Conservation (phyloP, 345 rosid species). For the Gossypium longicalyx region DNA sequence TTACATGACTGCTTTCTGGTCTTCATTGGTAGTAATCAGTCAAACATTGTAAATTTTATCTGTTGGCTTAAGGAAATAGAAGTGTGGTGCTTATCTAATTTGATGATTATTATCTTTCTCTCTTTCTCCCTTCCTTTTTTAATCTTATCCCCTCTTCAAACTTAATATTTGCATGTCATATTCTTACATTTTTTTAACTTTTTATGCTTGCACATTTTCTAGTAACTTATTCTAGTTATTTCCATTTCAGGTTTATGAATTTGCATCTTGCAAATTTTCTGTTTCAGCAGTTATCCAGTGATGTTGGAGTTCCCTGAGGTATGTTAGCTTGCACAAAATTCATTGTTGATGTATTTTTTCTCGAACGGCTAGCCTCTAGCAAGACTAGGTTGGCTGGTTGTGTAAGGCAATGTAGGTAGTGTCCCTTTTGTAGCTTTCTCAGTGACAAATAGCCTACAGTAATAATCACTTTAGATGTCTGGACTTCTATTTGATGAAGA, state of each 20-base stretch:
- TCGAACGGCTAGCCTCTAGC: too few species aligned
- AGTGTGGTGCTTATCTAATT: not conserved
- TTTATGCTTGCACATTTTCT: not conserved
- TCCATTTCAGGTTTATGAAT: not conserved
- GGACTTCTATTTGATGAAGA: not conserved
- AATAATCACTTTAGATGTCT: not conserved
- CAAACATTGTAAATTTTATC: not conserved
- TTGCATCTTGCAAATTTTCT: not conserved
- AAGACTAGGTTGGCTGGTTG: too few species aligned
- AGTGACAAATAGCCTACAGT: not conserved
- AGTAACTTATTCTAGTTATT: not conserved
- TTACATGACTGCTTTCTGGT: not conserved
- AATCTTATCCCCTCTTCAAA: not conserved
- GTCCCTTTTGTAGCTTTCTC: not conserved
- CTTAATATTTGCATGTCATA: not conserved
- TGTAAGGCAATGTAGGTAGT: not conserved
- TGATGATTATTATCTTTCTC: not conserved
- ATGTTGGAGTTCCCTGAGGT: constrained; percentile 12
- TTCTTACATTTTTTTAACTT: not conserved
- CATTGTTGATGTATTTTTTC: not conserved
- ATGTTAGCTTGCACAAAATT: not conserved
- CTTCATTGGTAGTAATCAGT: constrained; percentile 6
- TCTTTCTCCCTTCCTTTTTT: not conserved
- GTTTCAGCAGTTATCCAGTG: not conserved
- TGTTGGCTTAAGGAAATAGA: not conserved